Percentiles rank a stretch among this genome's conserved stretches.
Evolutionary conservation across 208 protist genomes (phyloP).

Genomic region (Leptomonas pyrrhocoris): DNA sequence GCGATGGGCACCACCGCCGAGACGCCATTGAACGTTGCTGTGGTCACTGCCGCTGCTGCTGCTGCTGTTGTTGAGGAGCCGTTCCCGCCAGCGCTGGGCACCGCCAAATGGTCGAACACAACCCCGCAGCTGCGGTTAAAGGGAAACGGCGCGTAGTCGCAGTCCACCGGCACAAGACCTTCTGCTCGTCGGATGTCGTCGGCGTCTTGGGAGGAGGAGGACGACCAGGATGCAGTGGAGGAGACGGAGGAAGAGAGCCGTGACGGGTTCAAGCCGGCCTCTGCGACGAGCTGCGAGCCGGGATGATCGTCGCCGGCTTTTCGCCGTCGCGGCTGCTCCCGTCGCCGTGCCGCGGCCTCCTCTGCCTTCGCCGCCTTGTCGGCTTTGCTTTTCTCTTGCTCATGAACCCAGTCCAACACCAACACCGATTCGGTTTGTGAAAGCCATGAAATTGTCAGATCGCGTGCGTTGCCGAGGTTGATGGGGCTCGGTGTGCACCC

Average conservation of each 20-base stretch:
- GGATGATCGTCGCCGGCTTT: not conserved
- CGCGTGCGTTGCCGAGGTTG: slow-evolving; percentile 33
- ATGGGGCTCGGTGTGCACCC: slow-evolving; percentile 37
- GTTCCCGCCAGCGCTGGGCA: too few relatives aligned
- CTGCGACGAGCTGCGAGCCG: slow-evolving; percentile 10
- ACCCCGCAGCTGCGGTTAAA: slow-evolving; percentile 32
- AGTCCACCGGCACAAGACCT: slow-evolving; percentile 31
- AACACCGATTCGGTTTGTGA: slow-evolving; percentile 30
- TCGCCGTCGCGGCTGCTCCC: not conserved
- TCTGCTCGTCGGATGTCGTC: slow-evolving; percentile 20
- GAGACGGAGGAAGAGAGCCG: slow-evolving; percentile 8
- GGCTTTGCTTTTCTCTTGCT: not conserved
- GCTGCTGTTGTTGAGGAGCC: not conserved
- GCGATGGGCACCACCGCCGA: not conserved
- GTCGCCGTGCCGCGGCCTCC: slow-evolving; percentile 2
- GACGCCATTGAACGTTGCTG: not conserved
- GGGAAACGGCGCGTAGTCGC: slow-evolving; percentile 32
- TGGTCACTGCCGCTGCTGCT: not conserved
- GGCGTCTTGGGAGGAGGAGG: not conserved
- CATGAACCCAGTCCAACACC: slow-evolving; percentile 27
- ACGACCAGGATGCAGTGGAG: slow-evolving; percentile 10
- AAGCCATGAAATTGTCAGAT: slow-evolving; percentile 36
- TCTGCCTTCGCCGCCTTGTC: slow-evolving; percentile 6
- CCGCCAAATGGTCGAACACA: slow-evolving; percentile 18
- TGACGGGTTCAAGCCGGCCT: not conserved